Base-by-base conservation (phyloP, 495 filamentous ascomycete genomes). In the Penicillium flavigenum region DNA sequence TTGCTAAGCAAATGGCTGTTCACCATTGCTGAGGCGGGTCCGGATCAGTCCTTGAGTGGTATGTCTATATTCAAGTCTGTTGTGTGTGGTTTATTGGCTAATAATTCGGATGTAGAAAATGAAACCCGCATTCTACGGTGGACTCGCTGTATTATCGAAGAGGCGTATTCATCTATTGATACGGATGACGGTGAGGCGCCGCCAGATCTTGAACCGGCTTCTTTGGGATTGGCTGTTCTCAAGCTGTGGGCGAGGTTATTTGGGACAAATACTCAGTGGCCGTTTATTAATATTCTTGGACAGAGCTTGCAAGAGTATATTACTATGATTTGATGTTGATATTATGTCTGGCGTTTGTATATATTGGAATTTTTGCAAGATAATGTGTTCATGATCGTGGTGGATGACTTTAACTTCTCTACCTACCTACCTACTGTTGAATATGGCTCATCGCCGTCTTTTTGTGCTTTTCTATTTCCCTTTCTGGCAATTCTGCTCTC, bases 1-100 rank as follows among this genome's bases (percentile, higher is more conserved):
- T 58, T 80, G 10, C 62, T 80, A 1, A 78, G 75, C 54, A 76
- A 80, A 59, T 81, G 79, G 80, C 68, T 83, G 11, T 63, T 75
- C 24, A 73, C 66, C 1, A 48, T 75, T 44, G 64, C 67, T 2
- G 71, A 73, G 47, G 63, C 69, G 0, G 67, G 63, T 0, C 62
- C 58, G 3, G 66, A 70, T 39, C 72, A 72, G 26, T 63, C 52
- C 4, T 51, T 72, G 16, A 74, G 72, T 47, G 70, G 73, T 76
- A 65, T 47, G 63, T 42, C 20, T 24, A 47, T 47, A 1, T 39
- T 39, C n/a, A 22, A 34, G 16, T 4, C 32, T 16, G 8, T 19
- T 34, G 16, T 1, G 17, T 17, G n/a, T 39, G 12, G 16, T 27
- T 20, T 32, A 27, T 29, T 5, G 1, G 3, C 22, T 39, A 47